A percentile compares a stretch with the other conserved stretches of the same genome.
phyloP scores from a whole-genome alignment of 2,329 filamentous ascomycete genomes.

The Penicillium digitatum region DNA sequence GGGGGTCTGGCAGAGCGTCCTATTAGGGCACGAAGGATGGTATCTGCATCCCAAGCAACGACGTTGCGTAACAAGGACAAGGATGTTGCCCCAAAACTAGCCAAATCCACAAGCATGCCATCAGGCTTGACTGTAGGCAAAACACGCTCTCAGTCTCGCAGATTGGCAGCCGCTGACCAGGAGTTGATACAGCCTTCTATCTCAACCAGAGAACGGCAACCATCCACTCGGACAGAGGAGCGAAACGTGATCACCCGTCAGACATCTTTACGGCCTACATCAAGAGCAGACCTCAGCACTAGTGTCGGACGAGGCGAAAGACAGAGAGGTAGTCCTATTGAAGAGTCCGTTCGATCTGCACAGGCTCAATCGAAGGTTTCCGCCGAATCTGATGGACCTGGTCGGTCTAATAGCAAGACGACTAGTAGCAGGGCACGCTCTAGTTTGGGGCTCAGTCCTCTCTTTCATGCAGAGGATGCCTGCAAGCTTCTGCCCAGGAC shows the following conservation, averaged over 20 bases:
- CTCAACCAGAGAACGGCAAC: slow-evolving; percentile 21
- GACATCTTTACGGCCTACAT: slow-evolving; percentile 16
- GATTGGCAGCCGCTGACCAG: slow-evolving; percentile 32
- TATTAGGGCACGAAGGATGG: slow-evolving; percentile 37
- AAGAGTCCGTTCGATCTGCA: slow-evolving; percentile 5
- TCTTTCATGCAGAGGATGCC: slow-evolving; percentile 39
- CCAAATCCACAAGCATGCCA: slow-evolving; percentile 33
- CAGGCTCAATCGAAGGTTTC: slow-evolving; percentile 14
- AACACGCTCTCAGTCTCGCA: slow-evolving; percentile 42
- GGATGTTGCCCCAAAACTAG: slow-evolving; percentile 24
- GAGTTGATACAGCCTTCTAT: slow-evolving; percentile 13
- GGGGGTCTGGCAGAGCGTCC: slow-evolving; percentile 40
- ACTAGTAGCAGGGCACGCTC: slow-evolving; percentile 31
- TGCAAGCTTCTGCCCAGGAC: slow-evolving; percentile 38
- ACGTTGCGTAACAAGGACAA: slow-evolving; percentile 32
- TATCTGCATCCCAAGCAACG: slow-evolving; percentile 33
- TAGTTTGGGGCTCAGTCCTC: slow-evolving; percentile 34
- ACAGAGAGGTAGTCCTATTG: slow-evolving; percentile 11
- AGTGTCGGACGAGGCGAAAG: slow-evolving; percentile 9
- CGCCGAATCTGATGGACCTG: slow-evolving; percentile 14
- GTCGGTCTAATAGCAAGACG: slow-evolving; percentile 30
- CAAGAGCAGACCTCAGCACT: slow-evolving; percentile 12
- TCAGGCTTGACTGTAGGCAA: slow-evolving; percentile 39
- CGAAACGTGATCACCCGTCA: slow-evolving; percentile 10
- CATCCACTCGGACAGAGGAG: slow-evolving; percentile 21